These are phyloP conservation scores for Pachyrhizus erosus DNA, from an alignment of 306 rosid species.

Conservation along the genomic window DNA sequence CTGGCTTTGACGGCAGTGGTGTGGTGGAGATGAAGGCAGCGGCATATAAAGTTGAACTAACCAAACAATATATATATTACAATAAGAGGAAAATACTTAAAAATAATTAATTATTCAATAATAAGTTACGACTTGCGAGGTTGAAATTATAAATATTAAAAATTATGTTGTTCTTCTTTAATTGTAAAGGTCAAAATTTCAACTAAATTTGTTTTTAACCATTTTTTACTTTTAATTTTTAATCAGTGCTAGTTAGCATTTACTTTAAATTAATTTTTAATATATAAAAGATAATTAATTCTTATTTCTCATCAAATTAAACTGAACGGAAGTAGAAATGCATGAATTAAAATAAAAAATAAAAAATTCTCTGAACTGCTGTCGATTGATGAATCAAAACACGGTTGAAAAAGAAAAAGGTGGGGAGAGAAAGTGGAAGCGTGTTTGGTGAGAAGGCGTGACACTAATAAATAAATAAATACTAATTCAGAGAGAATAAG, in stretches of 20 bases:
- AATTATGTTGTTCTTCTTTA: too few relatives aligned
- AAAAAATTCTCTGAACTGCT: too few relatives aligned
- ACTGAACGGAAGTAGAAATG: background rate
- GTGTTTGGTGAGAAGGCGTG: conserved; percentile 37
- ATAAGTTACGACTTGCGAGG: too few relatives aligned
- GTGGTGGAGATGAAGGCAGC: conserved; percentile 29
- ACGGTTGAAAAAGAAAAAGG: background rate
- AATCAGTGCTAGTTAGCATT: too few relatives aligned
- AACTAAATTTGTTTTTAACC: too few relatives aligned
- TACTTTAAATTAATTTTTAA: too few relatives aligned
- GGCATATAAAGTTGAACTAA: background rate
- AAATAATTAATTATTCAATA: background rate
- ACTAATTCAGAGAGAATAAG: background rate
- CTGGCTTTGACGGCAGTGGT: conserved; percentile 45
- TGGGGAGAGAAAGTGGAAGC: background rate
- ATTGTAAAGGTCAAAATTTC: too few relatives aligned
- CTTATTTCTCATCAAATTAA: conserved; percentile 16
- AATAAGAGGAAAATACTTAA: background rate
- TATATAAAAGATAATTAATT: background rate
- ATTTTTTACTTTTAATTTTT: too few relatives aligned
- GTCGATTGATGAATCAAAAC: too few relatives aligned
- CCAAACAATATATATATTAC: too few relatives aligned
- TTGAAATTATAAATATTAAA: too few relatives aligned
- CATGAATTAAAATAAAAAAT: background rate
- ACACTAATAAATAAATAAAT: background rate